phyloP scores from a whole-genome alignment of 163 green algal species.

The Smithsoniella earleae region DNA sequence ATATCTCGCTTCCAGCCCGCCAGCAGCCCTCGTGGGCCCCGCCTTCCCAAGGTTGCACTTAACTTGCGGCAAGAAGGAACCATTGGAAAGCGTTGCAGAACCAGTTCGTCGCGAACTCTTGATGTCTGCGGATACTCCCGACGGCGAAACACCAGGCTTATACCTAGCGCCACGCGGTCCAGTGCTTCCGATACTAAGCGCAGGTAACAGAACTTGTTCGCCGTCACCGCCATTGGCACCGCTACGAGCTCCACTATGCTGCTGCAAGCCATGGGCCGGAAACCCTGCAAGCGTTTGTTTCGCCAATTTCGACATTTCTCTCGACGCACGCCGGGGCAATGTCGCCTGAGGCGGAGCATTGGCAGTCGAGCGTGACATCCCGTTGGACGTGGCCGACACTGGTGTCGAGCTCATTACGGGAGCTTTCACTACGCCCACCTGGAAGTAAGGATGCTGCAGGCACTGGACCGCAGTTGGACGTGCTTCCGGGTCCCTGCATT shows the following conservation, averaged over 20 bases:
- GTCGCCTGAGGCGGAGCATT: background rate
- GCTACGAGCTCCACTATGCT: background rate
- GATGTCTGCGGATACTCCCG: background rate
- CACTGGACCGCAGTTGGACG: slow-evolving; percentile 69
- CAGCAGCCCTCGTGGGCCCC: background rate
- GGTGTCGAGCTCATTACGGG: background rate
- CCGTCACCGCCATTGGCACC: background rate
- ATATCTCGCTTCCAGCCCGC: slow-evolving; percentile 21
- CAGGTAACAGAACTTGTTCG: background rate
- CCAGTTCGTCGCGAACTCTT: background rate
- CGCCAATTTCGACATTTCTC: background rate
- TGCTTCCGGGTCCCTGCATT: slow-evolving; percentile 55
- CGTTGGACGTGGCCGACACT: background rate
- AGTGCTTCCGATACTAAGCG: slow-evolving; percentile 22
- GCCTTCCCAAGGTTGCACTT: background rate
- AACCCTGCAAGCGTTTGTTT: slow-evolving; percentile 11
- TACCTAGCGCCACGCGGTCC: slow-evolving; percentile 7
- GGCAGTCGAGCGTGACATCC: background rate
- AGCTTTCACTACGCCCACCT: slow-evolving; percentile 36
- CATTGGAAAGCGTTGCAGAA: background rate
- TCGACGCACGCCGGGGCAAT: background rate
- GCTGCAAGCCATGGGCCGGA: background rate
- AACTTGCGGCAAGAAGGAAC: slow-evolving; percentile 2
- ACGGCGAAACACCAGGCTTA: slow-evolving; percentile 5
- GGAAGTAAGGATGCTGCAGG: slow-evolving; percentile 65